Conservation (phyloP, 2,329 filamentous ascomycete species). For the Neocucurbitaria cava region DNA sequence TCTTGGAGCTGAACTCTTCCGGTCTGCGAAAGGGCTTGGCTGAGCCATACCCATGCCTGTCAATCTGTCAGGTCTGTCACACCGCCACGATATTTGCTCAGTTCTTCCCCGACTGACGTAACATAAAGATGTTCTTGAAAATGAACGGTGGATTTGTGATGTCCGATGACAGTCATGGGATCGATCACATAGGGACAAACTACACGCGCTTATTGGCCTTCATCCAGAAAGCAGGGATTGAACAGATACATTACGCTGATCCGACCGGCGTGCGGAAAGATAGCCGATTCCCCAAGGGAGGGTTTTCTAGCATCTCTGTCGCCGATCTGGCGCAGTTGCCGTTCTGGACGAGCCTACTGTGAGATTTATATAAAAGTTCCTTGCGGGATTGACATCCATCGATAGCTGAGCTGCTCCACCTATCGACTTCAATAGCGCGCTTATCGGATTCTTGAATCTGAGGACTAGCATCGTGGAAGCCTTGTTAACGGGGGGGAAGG, state of each 20-base stretch:
- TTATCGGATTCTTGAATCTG: constrained; percentile 13
- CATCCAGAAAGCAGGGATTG: constrained; percentile 70
- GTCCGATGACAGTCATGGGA: constrained; percentile 93
- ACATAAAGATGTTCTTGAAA: constrained; percentile 68
- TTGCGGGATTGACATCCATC: constrained; percentile 3
- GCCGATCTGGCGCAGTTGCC: constrained; percentile 35
- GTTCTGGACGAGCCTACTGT: constrained; percentile 36
- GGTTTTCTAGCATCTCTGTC: constrained; percentile 44
- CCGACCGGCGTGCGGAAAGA: constrained; percentile 30
- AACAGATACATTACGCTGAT: constrained; percentile 58
- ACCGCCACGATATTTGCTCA: constrained; percentile 22
- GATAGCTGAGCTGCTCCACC: constrained; percentile 10
- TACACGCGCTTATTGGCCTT: constrained; percentile 76
- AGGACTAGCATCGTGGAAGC: constrained; percentile 8
- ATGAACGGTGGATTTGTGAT: constrained; percentile 85
- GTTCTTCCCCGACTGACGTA: constrained; percentile 23
- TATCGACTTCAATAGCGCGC: constrained; percentile 1
- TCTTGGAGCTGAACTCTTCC: constrained; percentile 89
- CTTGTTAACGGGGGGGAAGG: constrained; percentile 6
- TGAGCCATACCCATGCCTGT: constrained; percentile 85
- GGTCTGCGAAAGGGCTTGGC: constrained; percentile 86
- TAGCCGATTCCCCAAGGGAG: constrained; percentile 43
- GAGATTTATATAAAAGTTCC: background rate
- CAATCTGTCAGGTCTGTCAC: constrained; percentile 74
- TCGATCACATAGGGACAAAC: constrained; percentile 86